These are phyloP conservation scores for Pouteria glomerata DNA, from an alignment of 148 eudicot genomes.

Conservation along the genomic window DNA sequence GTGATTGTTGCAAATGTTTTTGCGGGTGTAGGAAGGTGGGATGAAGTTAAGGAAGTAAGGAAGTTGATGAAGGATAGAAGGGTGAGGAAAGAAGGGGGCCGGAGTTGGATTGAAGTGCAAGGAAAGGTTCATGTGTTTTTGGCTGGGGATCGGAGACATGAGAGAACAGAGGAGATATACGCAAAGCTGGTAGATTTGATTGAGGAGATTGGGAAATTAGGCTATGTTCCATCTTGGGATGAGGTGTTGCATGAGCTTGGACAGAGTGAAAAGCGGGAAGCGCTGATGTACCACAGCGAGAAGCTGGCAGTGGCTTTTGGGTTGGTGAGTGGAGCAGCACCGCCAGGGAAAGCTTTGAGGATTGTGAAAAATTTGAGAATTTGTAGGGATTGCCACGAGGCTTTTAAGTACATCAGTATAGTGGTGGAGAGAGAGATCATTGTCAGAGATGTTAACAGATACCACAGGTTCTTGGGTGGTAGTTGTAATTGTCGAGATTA, in stretches of 20 bases:
- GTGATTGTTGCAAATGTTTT: constrained; percentile 56
- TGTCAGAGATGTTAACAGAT: constrained; percentile 58
- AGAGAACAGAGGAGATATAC: constrained; percentile 37
- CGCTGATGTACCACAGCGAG: constrained; percentile 57
- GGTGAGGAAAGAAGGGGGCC: constrained; percentile 54
- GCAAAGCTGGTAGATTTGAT: constrained; percentile 41
- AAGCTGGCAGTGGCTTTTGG: constrained; percentile 71
- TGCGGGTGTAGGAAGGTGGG: constrained; percentile 46
- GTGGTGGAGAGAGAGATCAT: constrained; percentile 52
- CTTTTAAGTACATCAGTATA: constrained; percentile 53
- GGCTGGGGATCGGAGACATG: constrained; percentile 52
- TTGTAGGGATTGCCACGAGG: constrained; percentile 54
- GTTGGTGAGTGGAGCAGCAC: constrained; percentile 42
- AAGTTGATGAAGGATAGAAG: constrained; percentile 50
- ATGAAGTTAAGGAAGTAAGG: constrained; percentile 47
- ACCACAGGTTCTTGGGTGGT: constrained; percentile 50
- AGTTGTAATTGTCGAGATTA: constrained; percentile 59
- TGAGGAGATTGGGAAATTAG: constrained; percentile 42
- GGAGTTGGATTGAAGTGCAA: constrained; percentile 63
- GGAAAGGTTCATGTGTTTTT: constrained; percentile 53
- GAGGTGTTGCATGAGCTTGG: constrained; percentile 45
- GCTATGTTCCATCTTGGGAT: constrained; percentile 47
- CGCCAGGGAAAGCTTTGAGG: constrained; percentile 59
- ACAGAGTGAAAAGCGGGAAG: constrained; percentile 51
- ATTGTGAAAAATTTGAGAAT: constrained; percentile 62